Evolutionary conservation across 2,329 filamentous ascomycete genomes (phyloP).

Genomic region (Colletotrichum gloeosporioides): DNA sequence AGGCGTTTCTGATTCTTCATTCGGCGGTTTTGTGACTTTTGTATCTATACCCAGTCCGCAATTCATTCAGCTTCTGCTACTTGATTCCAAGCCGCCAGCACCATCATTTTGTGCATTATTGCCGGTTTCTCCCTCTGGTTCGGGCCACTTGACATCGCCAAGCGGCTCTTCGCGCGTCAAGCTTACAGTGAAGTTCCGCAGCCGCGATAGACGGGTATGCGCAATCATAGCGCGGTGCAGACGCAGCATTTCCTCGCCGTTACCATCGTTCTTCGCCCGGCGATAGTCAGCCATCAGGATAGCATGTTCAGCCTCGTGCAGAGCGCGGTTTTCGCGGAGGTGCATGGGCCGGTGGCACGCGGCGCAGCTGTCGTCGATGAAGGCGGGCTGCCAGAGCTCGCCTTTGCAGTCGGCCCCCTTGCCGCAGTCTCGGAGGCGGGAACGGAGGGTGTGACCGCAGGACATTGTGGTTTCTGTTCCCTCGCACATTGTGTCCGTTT

Average conservation of each 20-base stretch:
- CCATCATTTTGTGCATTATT: background rate
- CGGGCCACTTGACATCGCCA: slow-evolving; percentile 5
- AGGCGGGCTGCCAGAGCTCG: slow-evolving; percentile 7
- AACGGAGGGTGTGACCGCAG: slow-evolving; percentile 29
- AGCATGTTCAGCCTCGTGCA: slow-evolving; percentile 31
- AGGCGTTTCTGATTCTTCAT: background rate
- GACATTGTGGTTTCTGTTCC: slow-evolving; percentile 26
- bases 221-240: slow-evolving; percentile 26
- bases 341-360: slow-evolving; percentile 36
- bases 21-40: background rate
- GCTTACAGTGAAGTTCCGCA: slow-evolving; percentile 2
- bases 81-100: background rate
- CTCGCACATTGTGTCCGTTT: slow-evolving; percentile 26
- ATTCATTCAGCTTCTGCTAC: background rate
- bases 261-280: slow-evolving; percentile 26
- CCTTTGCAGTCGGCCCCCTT: slow-evolving; percentile 1
- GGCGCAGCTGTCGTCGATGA: slow-evolving; percentile 41
- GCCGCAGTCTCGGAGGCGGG: slow-evolving; percentile 21
- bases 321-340: slow-evolving; percentile 26
- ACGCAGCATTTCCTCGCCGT: slow-evolving; percentile 27
- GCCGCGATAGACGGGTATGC: background rate
- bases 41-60: slow-evolving; percentile 11
- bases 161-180: background rate
- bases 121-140: background rate
- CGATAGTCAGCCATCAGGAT: slow-evolving; percentile 31